Evolutionary conservation across 257 asterid species (phyloP), one percentile per base, ranked within the genome.

Genomic region (Petrea volubilis): DNA sequence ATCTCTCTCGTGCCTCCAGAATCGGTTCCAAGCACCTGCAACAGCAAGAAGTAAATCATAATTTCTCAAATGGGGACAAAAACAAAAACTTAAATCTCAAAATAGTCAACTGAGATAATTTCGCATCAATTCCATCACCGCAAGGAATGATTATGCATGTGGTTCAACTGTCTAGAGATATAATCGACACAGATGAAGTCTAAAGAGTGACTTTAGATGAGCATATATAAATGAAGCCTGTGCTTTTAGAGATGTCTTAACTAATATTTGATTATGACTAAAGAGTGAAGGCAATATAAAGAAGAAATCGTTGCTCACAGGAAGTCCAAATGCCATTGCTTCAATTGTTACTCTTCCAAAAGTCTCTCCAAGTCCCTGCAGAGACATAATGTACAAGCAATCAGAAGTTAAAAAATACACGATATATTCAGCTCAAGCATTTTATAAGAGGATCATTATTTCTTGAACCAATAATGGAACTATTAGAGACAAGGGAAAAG

Each of bases 291-390:
- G 24, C 5, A 15, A 60, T 13, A 60, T 13, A 58, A 64, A 68
- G 71, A 46, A 20, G 71, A 67, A 66, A 31, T 24, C 60, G 57
- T 29, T 71, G 6, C 93, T 17, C 90, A 95, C 99, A 7, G 99
- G 99, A 75, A 92, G 97, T 81, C 98, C 99, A 66, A 95, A 95
- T 78, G 98, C 90, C 99, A 95, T 95, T 65, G 98, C 98, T 86
- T 95, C 99, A 56, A 95, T 87, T 31, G 99, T 95, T 57, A 95
- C 99, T 85, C 99, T 80, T 70, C 99, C 99, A 64, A 95, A 95
- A 14, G 99, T 92, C 89, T 95, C 97, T 43, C 99, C 99, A 17
- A 95, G 81, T 62, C 99, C 99, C 99, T 95, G 92, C 77, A 84
- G 18, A 71, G 20, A 47, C 24, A 67, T 10, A 68, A 28, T 13